phyloP scores from a whole-genome alignment of 257 asterid genomes.

The Solanum chmielewskii region DNA sequence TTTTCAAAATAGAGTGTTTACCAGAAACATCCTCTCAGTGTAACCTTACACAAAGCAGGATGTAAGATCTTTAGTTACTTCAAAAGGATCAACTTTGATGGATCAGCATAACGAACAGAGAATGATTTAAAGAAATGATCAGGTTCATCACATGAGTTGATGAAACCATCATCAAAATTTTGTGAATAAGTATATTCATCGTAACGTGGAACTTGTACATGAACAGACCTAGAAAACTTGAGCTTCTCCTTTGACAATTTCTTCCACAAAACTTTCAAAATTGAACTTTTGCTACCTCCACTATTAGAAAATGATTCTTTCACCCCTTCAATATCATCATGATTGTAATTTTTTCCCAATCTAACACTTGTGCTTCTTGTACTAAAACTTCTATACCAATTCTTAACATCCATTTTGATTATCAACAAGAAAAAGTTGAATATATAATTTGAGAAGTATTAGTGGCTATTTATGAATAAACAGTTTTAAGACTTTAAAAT shows the following conservation, averaged over 20 bases:
- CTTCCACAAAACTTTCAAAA: conserved; percentile 14
- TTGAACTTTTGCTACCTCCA: background rate
- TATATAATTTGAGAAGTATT: background rate
- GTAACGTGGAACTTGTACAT: conserved; percentile 2
- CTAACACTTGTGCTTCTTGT: background rate
- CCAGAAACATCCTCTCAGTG: background rate
- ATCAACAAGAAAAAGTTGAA: background rate
- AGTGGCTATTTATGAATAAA: background rate
- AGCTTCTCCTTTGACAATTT: conserved; percentile 1
- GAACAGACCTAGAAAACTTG: background rate
- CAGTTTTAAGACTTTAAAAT: background rate
- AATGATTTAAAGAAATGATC: conserved; percentile 7
- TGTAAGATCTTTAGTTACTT: background rate
- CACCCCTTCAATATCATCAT: background rate
- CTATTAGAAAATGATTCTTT: background rate
- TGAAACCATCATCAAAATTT: conserved; percentile 12
- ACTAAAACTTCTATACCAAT: conserved; percentile 8
- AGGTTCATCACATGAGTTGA: background rate
- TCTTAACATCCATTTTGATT: conserved; percentile 4
- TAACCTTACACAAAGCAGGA: background rate
- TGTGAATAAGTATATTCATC: conserved; percentile 3
- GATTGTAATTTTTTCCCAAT: background rate
- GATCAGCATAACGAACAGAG: conserved; percentile 11
- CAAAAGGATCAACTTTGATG: background rate
- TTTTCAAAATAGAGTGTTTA: background rate